phyloP scores from a whole-genome alignment of 495 filamentous ascomycete genomes.

The Niebla homalea region DNA sequence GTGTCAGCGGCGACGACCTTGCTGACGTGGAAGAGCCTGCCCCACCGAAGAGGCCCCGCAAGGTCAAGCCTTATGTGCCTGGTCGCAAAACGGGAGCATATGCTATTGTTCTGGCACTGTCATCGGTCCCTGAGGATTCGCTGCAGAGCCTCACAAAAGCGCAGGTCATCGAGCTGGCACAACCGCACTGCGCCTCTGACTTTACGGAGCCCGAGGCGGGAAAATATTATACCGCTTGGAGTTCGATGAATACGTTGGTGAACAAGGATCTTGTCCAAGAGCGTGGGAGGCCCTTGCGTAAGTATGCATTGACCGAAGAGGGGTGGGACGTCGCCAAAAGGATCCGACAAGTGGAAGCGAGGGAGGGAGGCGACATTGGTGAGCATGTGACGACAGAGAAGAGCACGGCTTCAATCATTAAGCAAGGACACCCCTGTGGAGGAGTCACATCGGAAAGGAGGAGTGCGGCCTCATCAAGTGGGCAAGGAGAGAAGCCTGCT shows the following conservation, averaged over 20 bases:
- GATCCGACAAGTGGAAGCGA: slow-evolving; percentile 34
- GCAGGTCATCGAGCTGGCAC: slow-evolving; percentile 54
- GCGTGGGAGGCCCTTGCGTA: slow-evolving; percentile 51
- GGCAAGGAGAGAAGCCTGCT: background rate
- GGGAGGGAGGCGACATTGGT: background rate
- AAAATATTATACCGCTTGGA: slow-evolving; percentile 73
- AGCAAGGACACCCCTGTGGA: too few relatives aligned
- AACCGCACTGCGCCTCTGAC: slow-evolving; percentile 60
- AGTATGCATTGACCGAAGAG: slow-evolving; percentile 61
- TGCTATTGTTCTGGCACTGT: slow-evolving; percentile 56
- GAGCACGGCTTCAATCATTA: too few relatives aligned
- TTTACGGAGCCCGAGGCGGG: slow-evolving; percentile 59
- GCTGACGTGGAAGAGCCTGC: slow-evolving; percentile 21
- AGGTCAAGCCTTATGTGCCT: slow-evolving; percentile 58
- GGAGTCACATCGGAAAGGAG: background rate
- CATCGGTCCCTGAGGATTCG: slow-evolving; percentile 41
- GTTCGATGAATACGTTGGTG: slow-evolving; percentile 65
- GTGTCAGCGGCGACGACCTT: slow-evolving; percentile 31
- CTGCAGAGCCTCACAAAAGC: slow-evolving; percentile 50
- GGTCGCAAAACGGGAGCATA: slow-evolving; percentile 59
- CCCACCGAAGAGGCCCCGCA: slow-evolving; percentile 51
- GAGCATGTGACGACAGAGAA: background rate
- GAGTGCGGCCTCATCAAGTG: background rate
- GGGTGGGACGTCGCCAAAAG: slow-evolving; percentile 66
- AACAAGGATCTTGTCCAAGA: slow-evolving; percentile 66